Conservation (phyloP, 257 asterid genomes). For the Pogostemon cablin region DNA sequence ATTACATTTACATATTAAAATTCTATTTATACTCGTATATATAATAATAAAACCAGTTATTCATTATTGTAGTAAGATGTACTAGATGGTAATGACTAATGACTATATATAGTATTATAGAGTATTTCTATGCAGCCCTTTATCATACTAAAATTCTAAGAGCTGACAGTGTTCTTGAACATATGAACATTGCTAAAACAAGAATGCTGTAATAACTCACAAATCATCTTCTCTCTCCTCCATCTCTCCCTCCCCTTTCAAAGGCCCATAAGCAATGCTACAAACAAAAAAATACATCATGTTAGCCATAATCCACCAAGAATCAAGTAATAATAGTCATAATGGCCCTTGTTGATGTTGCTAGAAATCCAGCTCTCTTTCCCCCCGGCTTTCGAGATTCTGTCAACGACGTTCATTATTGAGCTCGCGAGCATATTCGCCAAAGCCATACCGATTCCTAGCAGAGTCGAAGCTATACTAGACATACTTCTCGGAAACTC, state of each 20-base stretch:
- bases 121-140: too few relatives aligned
- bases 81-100: too few relatives aligned
- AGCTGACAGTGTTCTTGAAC: too few relatives aligned
- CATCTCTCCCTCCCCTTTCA: conserved; percentile 28
- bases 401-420: conserved; percentile 45
- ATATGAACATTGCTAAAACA: neutral
- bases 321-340: conserved; percentile 64
- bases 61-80: too few relatives aligned
- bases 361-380: conserved; percentile 64
- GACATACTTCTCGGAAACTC: conserved; percentile 79
- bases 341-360: conserved; percentile 65
- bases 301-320: conserved; percentile 59
- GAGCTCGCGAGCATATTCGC: conserved; percentile 61
- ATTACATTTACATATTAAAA: too few relatives aligned
- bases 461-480: conserved; percentile 58
- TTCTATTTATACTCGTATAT: too few relatives aligned
- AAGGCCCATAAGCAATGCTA: conserved; percentile 54
- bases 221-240: conserved; percentile 26
- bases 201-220: conserved; percentile 19
- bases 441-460: conserved; percentile 42
- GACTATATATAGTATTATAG: too few relatives aligned
- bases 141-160: too few relatives aligned
- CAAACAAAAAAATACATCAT: conserved; percentile 58
- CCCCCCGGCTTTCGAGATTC: conserved; percentile 47
- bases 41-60: too few relatives aligned